A percentile compares a stretch with the other conserved stretches of the same genome.
These are phyloP conservation scores for Tripterygium wilfordii DNA, from an alignment of 177 flowering plant species.

Conservation along the genomic window DNA sequence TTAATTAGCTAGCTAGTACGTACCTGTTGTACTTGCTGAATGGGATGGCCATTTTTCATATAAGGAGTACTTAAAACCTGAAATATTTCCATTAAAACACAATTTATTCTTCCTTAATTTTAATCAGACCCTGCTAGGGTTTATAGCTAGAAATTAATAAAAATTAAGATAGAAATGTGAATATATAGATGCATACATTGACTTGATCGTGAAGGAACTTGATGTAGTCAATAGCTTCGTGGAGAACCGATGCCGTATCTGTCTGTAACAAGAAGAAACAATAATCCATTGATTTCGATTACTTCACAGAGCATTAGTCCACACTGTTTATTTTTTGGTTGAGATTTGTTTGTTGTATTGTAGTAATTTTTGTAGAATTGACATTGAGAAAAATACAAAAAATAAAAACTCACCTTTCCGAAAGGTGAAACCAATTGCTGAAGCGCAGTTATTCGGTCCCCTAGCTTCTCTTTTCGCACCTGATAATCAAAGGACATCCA, in stretches of 20 bases:
- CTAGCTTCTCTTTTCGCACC: constrained; percentile 79
- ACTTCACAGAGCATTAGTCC: too few species aligned
- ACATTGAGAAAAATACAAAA: constrained; percentile 5
- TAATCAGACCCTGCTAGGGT: too few species aligned
- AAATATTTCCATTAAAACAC: too few species aligned
- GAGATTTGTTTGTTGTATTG: too few species aligned
- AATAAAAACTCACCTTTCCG: constrained; percentile 62
- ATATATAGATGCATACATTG: constrained; percentile 61
- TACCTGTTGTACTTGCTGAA: constrained; percentile 17
- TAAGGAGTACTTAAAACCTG: constrained; percentile 71
- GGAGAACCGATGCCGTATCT: constrained; percentile 88
- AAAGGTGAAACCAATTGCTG: constrained; percentile 84
- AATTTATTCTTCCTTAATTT: too few species aligned
- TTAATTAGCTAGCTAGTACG: too few species aligned
- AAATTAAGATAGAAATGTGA: constrained; percentile 1
- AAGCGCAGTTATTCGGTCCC: constrained; percentile 74
- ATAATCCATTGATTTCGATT: too few species aligned
- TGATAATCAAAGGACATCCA: constrained; percentile 18
- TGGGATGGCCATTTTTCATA: constrained; percentile 46
- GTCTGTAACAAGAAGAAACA: constrained; percentile 40
- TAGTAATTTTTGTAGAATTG: too few species aligned
- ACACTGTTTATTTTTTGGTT: too few species aligned
- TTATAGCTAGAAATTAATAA: too few species aligned
- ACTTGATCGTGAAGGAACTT: constrained; percentile 91
- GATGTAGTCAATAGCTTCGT: constrained; percentile 83